Percentiles rank a stretch among this genome's conserved stretches.
Evolutionary conservation across 2,329 filamentous ascomycete genomes (phyloP).

Genomic region (Alternaria sp.): DNA sequence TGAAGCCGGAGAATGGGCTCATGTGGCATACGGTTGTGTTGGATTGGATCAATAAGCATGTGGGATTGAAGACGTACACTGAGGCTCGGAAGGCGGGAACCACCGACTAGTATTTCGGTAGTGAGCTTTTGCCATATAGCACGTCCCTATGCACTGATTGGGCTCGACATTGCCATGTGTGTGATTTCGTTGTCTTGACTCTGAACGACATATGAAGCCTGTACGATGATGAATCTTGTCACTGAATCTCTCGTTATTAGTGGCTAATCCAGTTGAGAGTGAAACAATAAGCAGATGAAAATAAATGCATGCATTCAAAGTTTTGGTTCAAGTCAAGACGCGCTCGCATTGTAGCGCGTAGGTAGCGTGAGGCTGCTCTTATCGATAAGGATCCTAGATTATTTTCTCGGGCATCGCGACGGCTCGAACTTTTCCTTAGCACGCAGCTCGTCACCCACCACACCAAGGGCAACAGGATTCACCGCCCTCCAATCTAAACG

Average conservation of each 20-base stretch:
- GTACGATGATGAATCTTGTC: not conserved
- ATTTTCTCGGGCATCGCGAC: conserved; percentile 12
- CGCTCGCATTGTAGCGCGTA: not conserved
- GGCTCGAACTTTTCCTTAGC: conserved; percentile 9
- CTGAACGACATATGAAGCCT: not conserved
- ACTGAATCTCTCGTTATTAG: not conserved
- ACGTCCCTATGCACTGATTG: not conserved
- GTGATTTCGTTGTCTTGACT: not conserved
- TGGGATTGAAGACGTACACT: conserved; percentile 57
- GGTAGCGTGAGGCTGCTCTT: conserved; percentile 2
- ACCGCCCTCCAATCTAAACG: not conserved
- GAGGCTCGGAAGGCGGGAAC: conserved; percentile 22
- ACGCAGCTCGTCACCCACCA: conserved; percentile 5
- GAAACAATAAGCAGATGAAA: not conserved
- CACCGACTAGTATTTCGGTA: not conserved
- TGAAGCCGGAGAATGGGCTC: conserved; percentile 89
- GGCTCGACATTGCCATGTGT: not conserved
- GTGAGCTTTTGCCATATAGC: not conserved
- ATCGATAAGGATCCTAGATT: conserved; percentile 17
- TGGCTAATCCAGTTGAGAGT: not conserved
- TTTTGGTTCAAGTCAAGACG: not conserved
- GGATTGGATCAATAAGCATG: conserved; percentile 72
- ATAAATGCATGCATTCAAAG: not conserved
- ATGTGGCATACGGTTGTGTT: conserved; percentile 90
- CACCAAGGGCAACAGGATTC: not conserved